Conservation (phyloP, 345 rosid genomes). For the Passiflora organensis region DNA sequence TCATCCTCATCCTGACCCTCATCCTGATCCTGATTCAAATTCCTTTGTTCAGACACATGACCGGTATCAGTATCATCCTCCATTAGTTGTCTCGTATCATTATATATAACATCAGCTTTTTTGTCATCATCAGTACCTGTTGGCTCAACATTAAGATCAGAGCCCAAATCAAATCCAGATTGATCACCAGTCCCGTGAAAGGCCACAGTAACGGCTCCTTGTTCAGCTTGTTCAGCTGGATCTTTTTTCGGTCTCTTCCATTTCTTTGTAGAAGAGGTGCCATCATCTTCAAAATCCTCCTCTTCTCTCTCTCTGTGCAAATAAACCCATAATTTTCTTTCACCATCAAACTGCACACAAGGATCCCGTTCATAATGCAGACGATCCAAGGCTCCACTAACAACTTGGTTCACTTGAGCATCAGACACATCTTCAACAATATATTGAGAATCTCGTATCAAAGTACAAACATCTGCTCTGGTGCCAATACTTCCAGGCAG, state of each 20-base stretch:
- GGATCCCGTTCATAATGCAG: constrained; percentile 99
- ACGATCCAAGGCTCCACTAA: constrained; percentile 98
- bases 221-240: constrained; percentile 73
- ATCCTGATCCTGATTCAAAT: constrained; percentile 31
- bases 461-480: constrained; percentile 98
- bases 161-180: constrained; percentile 58
- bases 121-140: constrained; percentile 42
- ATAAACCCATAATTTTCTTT: constrained; percentile 97
- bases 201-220: constrained; percentile 66
- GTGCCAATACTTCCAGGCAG: constrained; percentile 99
- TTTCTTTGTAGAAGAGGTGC: constrained; percentile 98
- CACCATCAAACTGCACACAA: constrained; percentile 88
- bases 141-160: constrained; percentile 60
- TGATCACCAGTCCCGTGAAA: constrained; percentile 50
- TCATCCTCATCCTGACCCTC: too few species aligned
- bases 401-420: constrained; percentile 89
- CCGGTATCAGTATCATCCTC: constrained; percentile 45
- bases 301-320: constrained; percentile 94
- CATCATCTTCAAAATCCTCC: constrained; percentile 99
- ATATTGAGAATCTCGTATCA: constrained; percentile 90
- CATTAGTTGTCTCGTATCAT: constrained; percentile 43
- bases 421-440: constrained; percentile 91
- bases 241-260: constrained; percentile 99
- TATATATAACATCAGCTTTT: constrained; percentile 29
- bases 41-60: constrained; percentile 35